Evolutionary conservation across 345 rosid species (phyloP).

Genomic region (Linum trigynum): DNA sequence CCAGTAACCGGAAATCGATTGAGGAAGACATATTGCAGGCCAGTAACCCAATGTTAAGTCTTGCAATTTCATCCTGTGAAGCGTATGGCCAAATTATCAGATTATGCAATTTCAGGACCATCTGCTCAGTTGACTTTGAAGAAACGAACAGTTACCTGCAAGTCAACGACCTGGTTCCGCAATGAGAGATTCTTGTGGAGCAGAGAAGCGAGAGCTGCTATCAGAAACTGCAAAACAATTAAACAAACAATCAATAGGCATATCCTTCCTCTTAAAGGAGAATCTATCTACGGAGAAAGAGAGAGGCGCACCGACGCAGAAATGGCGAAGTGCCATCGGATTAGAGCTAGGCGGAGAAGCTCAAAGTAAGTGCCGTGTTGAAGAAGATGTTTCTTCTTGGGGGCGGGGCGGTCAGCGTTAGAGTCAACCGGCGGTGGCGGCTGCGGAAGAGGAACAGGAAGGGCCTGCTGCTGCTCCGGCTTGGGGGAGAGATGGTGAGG

Average conservation of each 20-base stretch:
- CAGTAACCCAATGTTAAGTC: constrained; percentile 25
- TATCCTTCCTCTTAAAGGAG: neutral
- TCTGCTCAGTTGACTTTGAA: neutral
- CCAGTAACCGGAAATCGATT: constrained; percentile 12
- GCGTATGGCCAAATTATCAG: neutral
- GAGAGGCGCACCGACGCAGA: constrained; percentile 25
- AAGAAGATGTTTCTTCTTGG: constrained; percentile 12
- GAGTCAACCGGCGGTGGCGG: constrained; percentile 7
- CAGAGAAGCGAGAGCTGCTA: constrained; percentile 39
- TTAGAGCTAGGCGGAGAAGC: constrained; percentile 19
- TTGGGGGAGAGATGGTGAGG: constrained; percentile 8
- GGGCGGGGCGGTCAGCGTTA: neutral
- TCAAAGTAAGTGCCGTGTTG: constrained; percentile 1
- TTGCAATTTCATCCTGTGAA: constrained; percentile 38
- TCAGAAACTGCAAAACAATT: constrained; percentile 35
- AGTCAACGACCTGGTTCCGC: constrained; percentile 35
- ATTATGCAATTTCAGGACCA: neutral
- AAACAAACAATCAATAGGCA: neutral
- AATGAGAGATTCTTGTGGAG: constrained; percentile 46
- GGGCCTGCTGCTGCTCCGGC: constrained; percentile 11
- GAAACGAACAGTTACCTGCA: constrained; percentile 31
- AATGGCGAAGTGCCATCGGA: constrained; percentile 40
- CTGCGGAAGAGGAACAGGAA: constrained; percentile 10
- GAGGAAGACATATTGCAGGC: constrained; percentile 33
- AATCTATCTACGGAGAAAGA: neutral